phyloP scores from a whole-genome alignment of 1,284 basidiomycete species.

The Apiotrichum gracile region DNA sequence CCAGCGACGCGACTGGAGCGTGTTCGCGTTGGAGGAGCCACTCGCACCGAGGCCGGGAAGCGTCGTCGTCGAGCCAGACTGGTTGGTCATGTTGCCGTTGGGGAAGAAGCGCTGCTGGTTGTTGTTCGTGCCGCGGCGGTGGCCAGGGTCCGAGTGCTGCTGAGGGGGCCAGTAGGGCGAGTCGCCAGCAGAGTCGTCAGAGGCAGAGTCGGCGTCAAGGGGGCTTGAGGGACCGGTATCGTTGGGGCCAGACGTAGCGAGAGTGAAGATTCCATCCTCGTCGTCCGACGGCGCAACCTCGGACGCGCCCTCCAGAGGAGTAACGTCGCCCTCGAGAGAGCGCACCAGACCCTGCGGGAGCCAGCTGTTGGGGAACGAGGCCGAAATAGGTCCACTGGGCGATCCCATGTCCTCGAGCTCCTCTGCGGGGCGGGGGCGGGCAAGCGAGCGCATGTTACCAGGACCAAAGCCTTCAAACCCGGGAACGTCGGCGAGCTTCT shows the following conservation, averaged over 20 bases:
- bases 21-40: conserved; percentile 7
- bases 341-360: conserved; percentile 46
- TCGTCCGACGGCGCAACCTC: conserved; percentile 8
- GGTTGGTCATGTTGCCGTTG: not conserved
- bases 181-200: conserved; percentile 28
- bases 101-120: conserved; percentile 5
- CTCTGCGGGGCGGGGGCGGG: conserved; percentile 1
- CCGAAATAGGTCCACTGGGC: conserved; percentile 41
- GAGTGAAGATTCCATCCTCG: not conserved
- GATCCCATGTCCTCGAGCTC: conserved; percentile 38
- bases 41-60: not conserved
- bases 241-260: not conserved
- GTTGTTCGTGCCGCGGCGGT: conserved; percentile 3
- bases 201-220: conserved; percentile 19
- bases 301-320: conserved; percentile 28
- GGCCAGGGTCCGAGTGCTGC: not conserved
- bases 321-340: conserved; percentile 44
- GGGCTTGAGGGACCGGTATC: not conserved
- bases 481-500: conserved; percentile 2
- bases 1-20: conserved; percentile 33
- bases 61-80: conserved; percentile 5
- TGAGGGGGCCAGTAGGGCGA: conserved; percentile 11
- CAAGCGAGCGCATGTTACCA: conserved; percentile 18
- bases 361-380: conserved; percentile 45
- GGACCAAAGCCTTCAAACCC: conserved; percentile 49